Base-by-base conservation (phyloP, 306 rosid species). In the Rosa lucieae region DNA sequence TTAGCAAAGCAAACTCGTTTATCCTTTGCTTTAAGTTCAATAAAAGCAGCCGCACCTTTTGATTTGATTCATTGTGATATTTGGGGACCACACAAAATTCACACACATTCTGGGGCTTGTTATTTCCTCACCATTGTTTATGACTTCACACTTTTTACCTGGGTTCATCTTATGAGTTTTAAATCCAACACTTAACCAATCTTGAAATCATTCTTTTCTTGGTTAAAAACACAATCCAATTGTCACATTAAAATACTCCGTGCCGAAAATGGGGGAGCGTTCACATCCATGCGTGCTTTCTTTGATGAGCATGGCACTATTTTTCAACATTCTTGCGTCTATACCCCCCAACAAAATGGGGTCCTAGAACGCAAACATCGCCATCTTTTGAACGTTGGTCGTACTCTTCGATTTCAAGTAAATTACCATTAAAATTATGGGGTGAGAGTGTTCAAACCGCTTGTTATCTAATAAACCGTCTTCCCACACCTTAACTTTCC, bases 311-410 rank as follows among this genome's bases (percentile, higher is more conserved):
- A 43, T n/a, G 75, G 40, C 2, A 44, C 39, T 46, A 21, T 47
- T 46, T 70, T 70, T 46, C 58, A 70, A 46, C 55, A 70, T 4
- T 17, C 75, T 2, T 70, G 58, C 8, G 8, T 51, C 3, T 43
- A 70, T 7, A 70, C 55, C 5, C 72, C 51, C 6, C 72, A 68
- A 68, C 49, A 35, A 67, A 67, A 67, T 37, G 71, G 44, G 37
- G 49, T 40, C 10, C 3, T 39, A 6, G 51, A 47, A 4, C 46
- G 39, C 47, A 68, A 68, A 39, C 46, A 68, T 15, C n/a, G 13
- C 1, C 23, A 32, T 8, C 26, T 47, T 47, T 47, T 32, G 37
- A 32, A 32, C 0, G 37, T 32, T 32, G 37, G 3, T 32, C 3
- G 37, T 32, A 6, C 32, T 2, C 73, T 69, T 42, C 73, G 53